Percentiles rank a stretch among this genome's conserved stretches.
Conservation (phyloP, 257 asterid genomes). For the Solanum paucissectum region DNA sequence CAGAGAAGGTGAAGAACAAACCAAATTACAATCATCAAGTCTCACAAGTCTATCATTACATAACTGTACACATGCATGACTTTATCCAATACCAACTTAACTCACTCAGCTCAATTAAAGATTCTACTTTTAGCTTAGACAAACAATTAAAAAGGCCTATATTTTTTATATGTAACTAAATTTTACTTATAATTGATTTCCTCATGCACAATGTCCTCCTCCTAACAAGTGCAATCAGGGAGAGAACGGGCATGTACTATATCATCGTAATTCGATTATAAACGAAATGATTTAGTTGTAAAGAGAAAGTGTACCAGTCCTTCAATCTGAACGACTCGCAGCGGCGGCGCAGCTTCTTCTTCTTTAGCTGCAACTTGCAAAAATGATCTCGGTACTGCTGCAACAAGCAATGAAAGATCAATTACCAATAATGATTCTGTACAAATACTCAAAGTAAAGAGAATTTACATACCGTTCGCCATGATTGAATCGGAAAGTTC, state of each 20-base stretch:
- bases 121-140: too few species aligned
- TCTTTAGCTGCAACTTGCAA: constrained; percentile 82
- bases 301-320: constrained; percentile 50
- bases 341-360: constrained; percentile 63
- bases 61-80: neutral
- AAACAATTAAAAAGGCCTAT: neutral
- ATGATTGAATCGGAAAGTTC: neutral
- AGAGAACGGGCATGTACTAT: neutral
- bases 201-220: neutral
- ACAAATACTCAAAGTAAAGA: neutral
- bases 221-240: neutral
- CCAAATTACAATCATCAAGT: neutral
- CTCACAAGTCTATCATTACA: neutral
- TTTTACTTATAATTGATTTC: neutral
- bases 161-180: neutral
- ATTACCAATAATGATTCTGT: neutral
- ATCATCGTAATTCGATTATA: neutral
- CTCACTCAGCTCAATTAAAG: neutral
- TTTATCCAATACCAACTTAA: neutral
- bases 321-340: constrained; percentile 91
- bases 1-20: neutral
- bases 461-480: constrained; percentile 17
- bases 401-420: neutral
- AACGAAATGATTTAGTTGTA: neutral
- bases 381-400: constrained; percentile 62